phyloP scores from a whole-genome alignment of 2,329 filamentous ascomycete genomes.

The Exophiala alcalophila region DNA sequence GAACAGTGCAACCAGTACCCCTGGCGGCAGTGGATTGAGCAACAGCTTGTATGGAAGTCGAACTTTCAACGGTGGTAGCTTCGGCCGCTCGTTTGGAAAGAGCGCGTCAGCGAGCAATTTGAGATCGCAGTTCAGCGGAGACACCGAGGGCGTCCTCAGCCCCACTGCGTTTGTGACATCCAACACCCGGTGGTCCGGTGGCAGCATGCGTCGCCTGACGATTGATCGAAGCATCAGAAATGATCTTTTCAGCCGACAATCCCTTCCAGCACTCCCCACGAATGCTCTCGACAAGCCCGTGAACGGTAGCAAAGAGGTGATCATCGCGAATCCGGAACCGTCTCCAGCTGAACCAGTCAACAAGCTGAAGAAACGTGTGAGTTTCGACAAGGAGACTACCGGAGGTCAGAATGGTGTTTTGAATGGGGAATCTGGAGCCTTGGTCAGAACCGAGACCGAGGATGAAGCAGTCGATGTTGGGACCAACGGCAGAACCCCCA shows the following conservation, averaged over 20 bases:
- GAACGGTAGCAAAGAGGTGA: slow-evolving; percentile 24
- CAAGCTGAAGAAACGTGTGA: slow-evolving; percentile 76
- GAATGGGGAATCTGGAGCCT: slow-evolving; percentile 47
- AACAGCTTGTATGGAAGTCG: slow-evolving; percentile 39
- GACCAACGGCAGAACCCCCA: slow-evolving; percentile 50
- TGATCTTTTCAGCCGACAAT: slow-evolving; percentile 53
- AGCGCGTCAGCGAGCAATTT: slow-evolving; percentile 86
- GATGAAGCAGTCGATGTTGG: slow-evolving; percentile 48
- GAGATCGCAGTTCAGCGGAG: slow-evolving; percentile 70
- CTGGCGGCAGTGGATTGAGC: slow-evolving; percentile 48
- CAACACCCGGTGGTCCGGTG: slow-evolving; percentile 61
- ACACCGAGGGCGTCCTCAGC: slow-evolving; percentile 75
- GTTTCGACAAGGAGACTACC: slow-evolving; percentile 71
- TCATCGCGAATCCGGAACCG: slow-evolving; percentile 42
- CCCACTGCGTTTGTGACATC: slow-evolving; percentile 80
- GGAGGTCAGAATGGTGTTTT: slow-evolving; percentile 39
- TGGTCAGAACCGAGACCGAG: slow-evolving; percentile 50
- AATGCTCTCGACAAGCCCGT: slow-evolving; percentile 36
- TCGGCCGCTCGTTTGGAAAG: slow-evolving; percentile 73
- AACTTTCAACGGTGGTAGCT: slow-evolving; percentile 52
- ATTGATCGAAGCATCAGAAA: slow-evolving; percentile 84
- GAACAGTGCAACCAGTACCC: slow-evolving; percentile 66
- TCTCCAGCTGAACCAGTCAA: slow-evolving; percentile 32
- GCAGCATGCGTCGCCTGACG: slow-evolving; percentile 81
- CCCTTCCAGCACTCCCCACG: slow-evolving; percentile 32